Conservation (phyloP, 306 rosid species). For the Acacia confusa region DNA sequence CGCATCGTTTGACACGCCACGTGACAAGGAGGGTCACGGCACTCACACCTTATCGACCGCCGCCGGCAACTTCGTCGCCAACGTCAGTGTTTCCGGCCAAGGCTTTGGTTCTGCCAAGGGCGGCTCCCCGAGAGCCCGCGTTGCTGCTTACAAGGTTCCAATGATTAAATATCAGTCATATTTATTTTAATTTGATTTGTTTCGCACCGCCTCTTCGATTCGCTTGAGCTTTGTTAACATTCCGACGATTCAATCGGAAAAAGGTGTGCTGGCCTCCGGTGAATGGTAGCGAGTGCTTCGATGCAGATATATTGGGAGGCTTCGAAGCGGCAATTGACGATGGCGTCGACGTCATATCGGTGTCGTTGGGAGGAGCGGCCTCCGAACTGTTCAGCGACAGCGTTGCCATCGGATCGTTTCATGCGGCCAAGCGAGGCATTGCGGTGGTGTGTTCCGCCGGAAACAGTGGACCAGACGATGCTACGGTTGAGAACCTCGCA, state of each 20-base stretch:
- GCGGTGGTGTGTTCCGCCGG: constrained; percentile 91
- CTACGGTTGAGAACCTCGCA: constrained; percentile 53
- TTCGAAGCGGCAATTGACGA: constrained; percentile 82
- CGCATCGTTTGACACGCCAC: constrained; percentile 62
- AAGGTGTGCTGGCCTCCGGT: constrained; percentile 90
- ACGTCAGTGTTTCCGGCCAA: constrained; percentile 65
- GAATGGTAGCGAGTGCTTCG: constrained; percentile 57
- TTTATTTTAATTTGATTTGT: background rate
- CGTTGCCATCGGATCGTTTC: constrained; percentile 83
- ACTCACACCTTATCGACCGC: constrained; percentile 93
- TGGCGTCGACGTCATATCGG: constrained; percentile 74
- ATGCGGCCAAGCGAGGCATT: constrained; percentile 70
- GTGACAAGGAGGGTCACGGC: constrained; percentile 87
- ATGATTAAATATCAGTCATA: background rate
- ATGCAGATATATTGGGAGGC: constrained; percentile 78
- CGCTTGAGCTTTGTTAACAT: background rate
- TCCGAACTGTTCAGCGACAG: constrained; percentile 55
- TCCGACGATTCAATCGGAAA: background rate
- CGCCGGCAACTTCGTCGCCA: constrained; percentile 65
- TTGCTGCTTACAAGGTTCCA: constrained; percentile 78
- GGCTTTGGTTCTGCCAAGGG: constrained; percentile 88
- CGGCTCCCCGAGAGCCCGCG: constrained; percentile 79
- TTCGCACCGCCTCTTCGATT: background rate
- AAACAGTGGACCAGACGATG: constrained; percentile 69
- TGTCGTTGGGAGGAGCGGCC: constrained; percentile 70